Evolutionary conservation across 805 yeast genomes (phyloP).

Genomic region (Zygosaccharomyces kombuchaensis): DNA sequence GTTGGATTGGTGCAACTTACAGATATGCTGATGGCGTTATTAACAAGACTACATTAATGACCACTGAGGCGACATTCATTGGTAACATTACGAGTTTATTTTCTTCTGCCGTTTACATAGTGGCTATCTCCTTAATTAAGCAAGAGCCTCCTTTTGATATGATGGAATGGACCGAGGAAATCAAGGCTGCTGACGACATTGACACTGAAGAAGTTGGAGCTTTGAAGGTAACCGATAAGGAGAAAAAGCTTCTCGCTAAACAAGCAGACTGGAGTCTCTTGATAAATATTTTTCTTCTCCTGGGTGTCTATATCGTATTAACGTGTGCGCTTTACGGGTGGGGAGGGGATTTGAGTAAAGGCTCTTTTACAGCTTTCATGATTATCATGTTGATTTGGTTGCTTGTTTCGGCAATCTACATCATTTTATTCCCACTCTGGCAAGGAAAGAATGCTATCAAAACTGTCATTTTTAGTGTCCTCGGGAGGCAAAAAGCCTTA

Average conservation of each 20-base stretch:
- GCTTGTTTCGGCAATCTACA: conserved; percentile 35
- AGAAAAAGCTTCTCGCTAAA: conserved; percentile 27
- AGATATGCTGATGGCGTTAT: conserved; percentile 41
- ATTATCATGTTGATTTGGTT: conserved; percentile 39
- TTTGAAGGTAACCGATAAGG: conserved; percentile 21
- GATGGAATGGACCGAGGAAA: conserved; percentile 15
- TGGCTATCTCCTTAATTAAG: conserved; percentile 28
- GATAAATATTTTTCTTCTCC: conserved; percentile 35
- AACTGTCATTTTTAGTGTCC: conserved; percentile 3
- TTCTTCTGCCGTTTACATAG: conserved; percentile 31
- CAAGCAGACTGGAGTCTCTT: conserved; percentile 41
- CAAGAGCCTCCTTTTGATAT: conserved; percentile 36
- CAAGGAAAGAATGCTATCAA: conserved; percentile 30
- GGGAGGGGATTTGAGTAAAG: conserved; percentile 34
- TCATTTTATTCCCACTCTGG: conserved; percentile 38
- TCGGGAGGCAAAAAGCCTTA: background rate
- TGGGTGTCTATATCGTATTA: conserved; percentile 33
- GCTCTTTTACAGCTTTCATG: conserved; percentile 37
- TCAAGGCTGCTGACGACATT: conserved; percentile 36
- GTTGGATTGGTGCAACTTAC: conserved; percentile 43
- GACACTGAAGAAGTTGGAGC: conserved; percentile 34
- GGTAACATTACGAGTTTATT: conserved; percentile 42
- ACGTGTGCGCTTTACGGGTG: conserved; percentile 36
- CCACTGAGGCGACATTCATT: conserved; percentile 42
- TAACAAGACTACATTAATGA: conserved; percentile 42